Evolutionary conservation across 2,329 filamentous ascomycete genomes (phyloP).

Genomic region (Cryphonectria carpinicola): DNA sequence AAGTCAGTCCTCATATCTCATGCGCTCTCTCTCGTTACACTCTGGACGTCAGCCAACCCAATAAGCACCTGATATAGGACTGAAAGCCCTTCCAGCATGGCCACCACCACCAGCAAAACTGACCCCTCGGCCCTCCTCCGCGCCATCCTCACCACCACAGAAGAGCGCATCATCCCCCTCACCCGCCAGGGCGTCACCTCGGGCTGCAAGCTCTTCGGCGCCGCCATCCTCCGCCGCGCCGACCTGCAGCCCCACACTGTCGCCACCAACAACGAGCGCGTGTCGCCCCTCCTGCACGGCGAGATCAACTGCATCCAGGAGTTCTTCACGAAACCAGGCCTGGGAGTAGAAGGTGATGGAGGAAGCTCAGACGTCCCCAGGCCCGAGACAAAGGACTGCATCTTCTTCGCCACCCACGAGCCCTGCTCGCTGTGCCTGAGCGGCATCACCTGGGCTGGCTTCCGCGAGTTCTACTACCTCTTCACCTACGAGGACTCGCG

Average conservation of each 20-base stretch:
- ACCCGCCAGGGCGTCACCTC: slow-evolving; percentile 53
- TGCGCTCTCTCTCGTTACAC: neutral
- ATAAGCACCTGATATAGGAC: neutral
- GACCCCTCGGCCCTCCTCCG: slow-evolving; percentile 42
- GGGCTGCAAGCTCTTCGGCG: slow-evolving; percentile 61
- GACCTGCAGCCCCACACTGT: slow-evolving; percentile 50
- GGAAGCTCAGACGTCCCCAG: slow-evolving; percentile 36
- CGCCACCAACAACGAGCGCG: slow-evolving; percentile 59
- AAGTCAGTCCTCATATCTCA: neutral
- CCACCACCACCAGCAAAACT: slow-evolving; percentile 29
- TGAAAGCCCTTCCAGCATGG: neutral
- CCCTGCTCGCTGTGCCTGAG: slow-evolving; percentile 62
- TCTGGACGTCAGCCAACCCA: neutral
- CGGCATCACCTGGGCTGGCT: slow-evolving; percentile 62
- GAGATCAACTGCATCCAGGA: slow-evolving; percentile 65
- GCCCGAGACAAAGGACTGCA: slow-evolving; percentile 48
- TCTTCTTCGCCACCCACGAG: slow-evolving; percentile 64
- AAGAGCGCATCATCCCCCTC: slow-evolving; percentile 54
- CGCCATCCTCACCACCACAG: slow-evolving; percentile 47
- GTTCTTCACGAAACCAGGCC: slow-evolving; percentile 49
- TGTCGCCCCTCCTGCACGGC: slow-evolving; percentile 60
- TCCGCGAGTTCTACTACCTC: slow-evolving; percentile 59
- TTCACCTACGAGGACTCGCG: slow-evolving; percentile 64
- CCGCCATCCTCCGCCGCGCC: slow-evolving; percentile 53
- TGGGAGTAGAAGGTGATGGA: too few species aligned